phyloP scores from a whole-genome alignment of 345 rosid species.

The Acer campestre region DNA sequence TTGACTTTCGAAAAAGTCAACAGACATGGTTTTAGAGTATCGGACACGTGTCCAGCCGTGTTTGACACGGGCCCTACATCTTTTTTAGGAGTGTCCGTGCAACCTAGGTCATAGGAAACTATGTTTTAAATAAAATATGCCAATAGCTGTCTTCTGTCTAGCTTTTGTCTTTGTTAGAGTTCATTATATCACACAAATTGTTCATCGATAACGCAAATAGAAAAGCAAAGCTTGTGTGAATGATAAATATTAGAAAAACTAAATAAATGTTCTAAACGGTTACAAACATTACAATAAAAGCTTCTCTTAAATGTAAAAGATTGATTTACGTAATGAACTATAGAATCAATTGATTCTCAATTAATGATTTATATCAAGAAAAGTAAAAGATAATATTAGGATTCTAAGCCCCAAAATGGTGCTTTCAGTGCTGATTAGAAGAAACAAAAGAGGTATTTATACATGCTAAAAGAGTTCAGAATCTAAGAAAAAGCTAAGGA shows the following conservation, averaged over 20 bases:
- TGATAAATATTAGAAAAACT: no score
- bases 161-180: not conserved
- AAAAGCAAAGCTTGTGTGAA: not conserved
- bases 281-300: not conserved
- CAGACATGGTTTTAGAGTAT: no score
- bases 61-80: no score
- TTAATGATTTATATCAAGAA: not conserved
- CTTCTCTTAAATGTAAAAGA: not conserved
- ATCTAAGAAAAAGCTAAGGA: not conserved
- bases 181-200: not conserved
- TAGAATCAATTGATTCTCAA: no score
- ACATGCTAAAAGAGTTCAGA: not conserved
- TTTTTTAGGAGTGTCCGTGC: no score
- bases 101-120: no score
- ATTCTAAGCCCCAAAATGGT: not conserved
- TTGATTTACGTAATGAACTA: not conserved
- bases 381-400: no score
- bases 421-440: not conserved
- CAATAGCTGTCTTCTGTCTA: not conserved
- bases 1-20: no score
- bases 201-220: not conserved
- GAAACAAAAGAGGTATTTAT: not conserved
- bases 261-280: not conserved
- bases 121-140: no score
- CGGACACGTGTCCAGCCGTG: no score